These are phyloP conservation scores for Cryptosporidium bovis DNA, from an alignment of 169 alveolate genomes.

Conservation along the genomic window DNA sequence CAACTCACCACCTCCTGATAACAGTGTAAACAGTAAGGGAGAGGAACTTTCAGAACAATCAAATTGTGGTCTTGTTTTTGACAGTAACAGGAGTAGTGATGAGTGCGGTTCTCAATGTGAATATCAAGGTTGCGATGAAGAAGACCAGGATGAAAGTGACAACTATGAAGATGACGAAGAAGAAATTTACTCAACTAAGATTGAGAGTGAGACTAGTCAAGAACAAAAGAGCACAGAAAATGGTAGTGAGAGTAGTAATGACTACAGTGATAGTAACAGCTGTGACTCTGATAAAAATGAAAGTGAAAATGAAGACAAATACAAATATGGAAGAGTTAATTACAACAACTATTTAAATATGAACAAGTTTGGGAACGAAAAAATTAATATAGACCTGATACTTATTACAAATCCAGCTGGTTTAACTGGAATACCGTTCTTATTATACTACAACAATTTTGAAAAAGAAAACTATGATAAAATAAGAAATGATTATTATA, in stretches of 20 bases:
- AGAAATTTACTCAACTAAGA: too few relatives aligned
- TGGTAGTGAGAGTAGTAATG: too few relatives aligned
- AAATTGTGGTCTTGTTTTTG: too few relatives aligned
- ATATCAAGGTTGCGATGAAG: too few relatives aligned
- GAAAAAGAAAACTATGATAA: not conserved
- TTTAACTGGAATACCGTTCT: conserved; percentile 52
- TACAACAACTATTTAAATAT: not conserved
- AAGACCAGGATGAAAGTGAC: too few relatives aligned
- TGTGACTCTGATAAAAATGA: not conserved
- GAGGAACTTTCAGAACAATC: too few relatives aligned
- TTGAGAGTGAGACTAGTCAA: too few relatives aligned
- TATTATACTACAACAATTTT: conserved; percentile 28
- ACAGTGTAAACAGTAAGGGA: not conserved
- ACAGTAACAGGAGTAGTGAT: too few relatives aligned
- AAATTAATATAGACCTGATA: conserved; percentile 50
- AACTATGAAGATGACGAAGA: too few relatives aligned
- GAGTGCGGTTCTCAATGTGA: too few relatives aligned
- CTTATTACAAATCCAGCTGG: conserved; percentile 58
- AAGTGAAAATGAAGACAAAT: not conserved
- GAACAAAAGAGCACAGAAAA: too few relatives aligned
- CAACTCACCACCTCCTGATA: not conserved
- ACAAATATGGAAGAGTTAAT: not conserved
- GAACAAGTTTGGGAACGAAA: conserved; percentile 6
- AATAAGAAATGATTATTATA: not conserved
- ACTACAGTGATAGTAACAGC: not conserved